Base-by-base conservation (phyloP, 257 asterid species). In the Scutellaria baicalensis region DNA sequence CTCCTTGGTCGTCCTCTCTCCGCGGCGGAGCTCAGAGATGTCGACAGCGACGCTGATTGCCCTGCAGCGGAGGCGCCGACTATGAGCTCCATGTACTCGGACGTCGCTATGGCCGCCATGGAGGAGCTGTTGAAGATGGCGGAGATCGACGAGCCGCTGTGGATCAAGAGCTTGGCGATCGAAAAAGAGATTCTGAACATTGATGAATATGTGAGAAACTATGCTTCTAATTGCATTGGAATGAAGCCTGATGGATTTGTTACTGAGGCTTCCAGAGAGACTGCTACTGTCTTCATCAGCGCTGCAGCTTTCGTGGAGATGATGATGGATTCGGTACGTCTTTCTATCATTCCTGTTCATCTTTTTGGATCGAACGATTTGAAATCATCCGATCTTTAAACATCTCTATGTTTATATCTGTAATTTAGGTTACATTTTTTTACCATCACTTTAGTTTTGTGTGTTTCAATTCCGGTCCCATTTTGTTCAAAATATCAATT, bases 31-130 rank as follows among this genome's bases (percentile, higher is more conserved):
- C 93, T 91, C 14, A 96, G 91, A 5, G 91, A n/a, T n/a, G n/a
- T 88, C n/a, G 93, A 97, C 39, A 78, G 60, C 64, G 85, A 86
- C 13, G 89, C 78, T 1, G 93, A 92, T 71, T 88, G 75, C 61
- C 75, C 82, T 55, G 27, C 81, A 39, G 75, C 83, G 0, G 55
- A 76, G 9, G 8, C 73, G 0, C 79, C 86, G 1, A 68, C 72
- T 0, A 79, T 62, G 33, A 40, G 95, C 62, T 86, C 97, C 7
- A 85, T 89, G 88, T 91, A 85, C 66, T 68, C 89, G 77, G 98
- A 94, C 79, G 89, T 92, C 1, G 99, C 99, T 1, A 74, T 89
- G 79, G 78, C 92, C 6, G 91, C 99, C 13, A 92, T 94, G 98
- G 89, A 91, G 39, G 97, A 92, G 38, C 47, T 94, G 12, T 88